Base-by-base conservation (phyloP, 2,329 filamentous ascomycete species). In the Apiospora pterosperma region DNA sequence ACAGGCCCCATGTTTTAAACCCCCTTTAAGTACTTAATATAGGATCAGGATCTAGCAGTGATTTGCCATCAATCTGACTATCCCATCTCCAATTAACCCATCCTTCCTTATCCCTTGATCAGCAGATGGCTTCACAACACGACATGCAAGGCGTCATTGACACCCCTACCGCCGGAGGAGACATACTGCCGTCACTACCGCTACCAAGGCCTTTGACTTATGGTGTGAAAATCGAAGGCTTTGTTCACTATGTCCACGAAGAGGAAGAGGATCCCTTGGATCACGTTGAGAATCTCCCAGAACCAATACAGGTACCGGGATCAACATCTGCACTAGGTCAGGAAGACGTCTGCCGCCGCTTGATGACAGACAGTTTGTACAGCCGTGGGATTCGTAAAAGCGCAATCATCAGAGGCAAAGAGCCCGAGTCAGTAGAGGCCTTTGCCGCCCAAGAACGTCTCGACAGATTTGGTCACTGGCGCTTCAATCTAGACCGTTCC, bases 191-290 rank as follows among this genome's bases (percentile, higher is more conserved):
- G 25, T 7, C 25, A 5, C 28, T 55, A 19, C 44, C 44, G 14
- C 6, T 31, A 10, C 48, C 48, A 16, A 55, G 21, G 28, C 48
- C 48, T n/a, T n/a, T 68, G 12, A 70, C 67, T 2, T 70, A 68
- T 8, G 67, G 68, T 11, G 65, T 70, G 2, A 67, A 70, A 16
- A 28, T 69, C 1, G 68, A 70, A 52, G 68, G 66, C 23, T 1
- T 69, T n/a, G 23, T 69, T 2, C 63, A 68, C 5, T 68, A 34
- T 31, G 11, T 69, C 1, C 6, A 8, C 1, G 7, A 42, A 0
- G 42, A 25, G 0, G 25, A 58, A 1, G 1, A 39, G 0, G 69
- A 69, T 14, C 65, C 58, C 21, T 16, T 60, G 4, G 21, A 23
- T 4, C 10, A n/a, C 5, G 6, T 28, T 16, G 23, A 23, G 14